Base-by-base conservation (phyloP, 2,329 filamentous ascomycete species). In the Hirsutella rhossiliensis region DNA sequence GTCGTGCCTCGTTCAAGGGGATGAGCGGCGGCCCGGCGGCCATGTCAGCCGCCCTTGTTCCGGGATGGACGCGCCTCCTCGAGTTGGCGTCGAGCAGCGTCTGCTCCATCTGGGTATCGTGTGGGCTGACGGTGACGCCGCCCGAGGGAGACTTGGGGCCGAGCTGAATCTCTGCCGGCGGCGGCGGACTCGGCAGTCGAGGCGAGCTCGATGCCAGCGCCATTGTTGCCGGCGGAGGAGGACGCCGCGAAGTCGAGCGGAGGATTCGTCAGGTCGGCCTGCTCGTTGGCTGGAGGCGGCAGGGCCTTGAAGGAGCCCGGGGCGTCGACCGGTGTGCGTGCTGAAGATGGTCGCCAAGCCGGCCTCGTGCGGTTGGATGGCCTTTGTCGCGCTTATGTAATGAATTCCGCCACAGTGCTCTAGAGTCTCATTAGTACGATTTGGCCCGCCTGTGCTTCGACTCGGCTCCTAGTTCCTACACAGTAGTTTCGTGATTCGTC, bases 41-140 rank as follows among this genome's bases (percentile, higher is more conserved):
- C 86, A 98, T 97, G 55, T 97, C 87, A 44, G 78, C 79, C n/a
- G 88, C 80, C 62, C 84, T 92, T 38, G 89, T 96, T 45, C 92
- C 92, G 5, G 89, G 88, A 43, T 90, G 84, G 67, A 98, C 94
- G 56, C 92, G 79, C 52, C 92, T 75, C 56, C 78, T 82, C 19
- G 88, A 79, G 55, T 84, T 86, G 54, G 81, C 78, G 52, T 92
- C 84, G 53, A 82, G 72, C 51, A 72, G 72, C 56, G 62, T 74
- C 62, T 74, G 73, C 61, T 80, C 79, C 57, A 79, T 79, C 63
- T 75, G 76, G 60, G 72, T 76, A 52, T 63, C 74, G 70, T 67
- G 76, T 64, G 55, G 76, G 58, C 59, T 81, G 63, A 67, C 68
- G 23, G 65, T 56, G 37, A 59, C 58, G 41, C 79, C 73, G 50